Base-by-base conservation (phyloP, 345 rosid species). In the Heritiera fomes region DNA sequence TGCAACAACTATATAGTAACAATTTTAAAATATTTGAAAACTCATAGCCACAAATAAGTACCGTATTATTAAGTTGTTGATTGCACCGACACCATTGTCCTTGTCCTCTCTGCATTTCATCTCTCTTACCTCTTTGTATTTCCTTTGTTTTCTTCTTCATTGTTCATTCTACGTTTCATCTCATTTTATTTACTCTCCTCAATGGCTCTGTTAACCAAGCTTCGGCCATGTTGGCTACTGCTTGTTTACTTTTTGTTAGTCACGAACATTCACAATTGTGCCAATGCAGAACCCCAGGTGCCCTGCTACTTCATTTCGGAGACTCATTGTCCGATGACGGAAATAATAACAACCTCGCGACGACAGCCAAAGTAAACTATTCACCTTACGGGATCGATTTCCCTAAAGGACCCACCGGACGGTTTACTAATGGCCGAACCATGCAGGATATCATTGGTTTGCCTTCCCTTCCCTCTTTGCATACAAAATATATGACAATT, bases 301-400 rank as follows among this genome's bases (percentile, higher is more conserved):
- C 86, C 87, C 23, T 89, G 94, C 75, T 91, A 84, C 86, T 91
- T 89, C 78, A 87, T 91, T 90, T 90, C 17, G 96, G 96, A 60
- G 96, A 89, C 73, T 90, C 96, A 0, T 78, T 87, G 72, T 84
- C 85, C 1, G 96, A 91, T 56, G 82, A 83, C 40, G 96, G 96
- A 67, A 92, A 92, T 77, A 92, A 92, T 73, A 92, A 92, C 73
- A 73, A 20, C 53, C 88, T 88, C 32, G 13, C 34, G 13, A 89
- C 91, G 13, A 15, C 1, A 9, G 92, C 94, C 11, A 87, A 82
- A 80, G 92, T 85, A 70, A 75, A 92, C 82, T 92, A 84, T 68
- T 8, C 18, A 14, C 96, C 96, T 60, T 92, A 90, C 60, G 97
- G 97, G 30, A 85, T 88, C 40, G 93, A 92, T 70, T 89, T 81